A percentile compares a stretch with the other conserved stretches of the same genome.
These are phyloP conservation scores for Diplodia scrobiculata DNA, from an alignment of 2,329 filamentous ascomycete genomes.

Conservation along the genomic window DNA sequence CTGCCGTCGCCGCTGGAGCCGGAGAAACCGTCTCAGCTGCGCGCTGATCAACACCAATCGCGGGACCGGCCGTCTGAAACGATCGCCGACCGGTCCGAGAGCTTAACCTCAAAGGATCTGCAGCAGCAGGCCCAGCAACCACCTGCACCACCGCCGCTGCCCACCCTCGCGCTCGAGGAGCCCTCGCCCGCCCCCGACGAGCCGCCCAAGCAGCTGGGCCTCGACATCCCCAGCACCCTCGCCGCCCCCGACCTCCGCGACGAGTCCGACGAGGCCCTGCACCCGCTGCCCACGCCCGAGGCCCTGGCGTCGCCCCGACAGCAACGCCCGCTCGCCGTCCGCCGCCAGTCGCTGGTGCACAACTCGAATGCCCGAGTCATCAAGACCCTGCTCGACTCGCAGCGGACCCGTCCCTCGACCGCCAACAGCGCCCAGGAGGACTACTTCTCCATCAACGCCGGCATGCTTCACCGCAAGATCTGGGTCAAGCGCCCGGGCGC, in stretches of 20 bases:
- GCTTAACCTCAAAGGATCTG: conserved; percentile 34
- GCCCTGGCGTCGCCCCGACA: conserved; percentile 22
- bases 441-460: conserved; percentile 45
- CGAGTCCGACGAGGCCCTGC: conserved; percentile 25
- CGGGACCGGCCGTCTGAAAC: conserved; percentile 28
- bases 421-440: conserved; percentile 40
- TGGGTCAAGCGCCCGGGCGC: conserved; percentile 89
- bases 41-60: conserved; percentile 23
- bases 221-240: conserved; percentile 10
- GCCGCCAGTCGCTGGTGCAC: conserved; percentile 46
- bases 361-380: conserved; percentile 50
- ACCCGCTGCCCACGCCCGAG: conserved; percentile 28
- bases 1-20: conserved; percentile 16
- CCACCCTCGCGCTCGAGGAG: conserved; percentile 40
- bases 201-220: conserved; percentile 34
- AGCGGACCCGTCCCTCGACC: conserved; percentile 34
- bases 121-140: conserved; percentile 31
- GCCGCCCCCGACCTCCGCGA: conserved; percentile 15
- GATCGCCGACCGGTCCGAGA: conserved; percentile 32
- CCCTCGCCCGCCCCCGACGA: conserved; percentile 41
- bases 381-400: conserved; percentile 56
- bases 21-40: conserved; percentile 14
- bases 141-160: conserved; percentile 32
- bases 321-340: conserved; percentile 30
- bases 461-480: conserved; percentile 69